These are phyloP conservation scores for Trifolium fragiferum DNA, from an alignment of 306 rosid species.

Conservation along the genomic window DNA sequence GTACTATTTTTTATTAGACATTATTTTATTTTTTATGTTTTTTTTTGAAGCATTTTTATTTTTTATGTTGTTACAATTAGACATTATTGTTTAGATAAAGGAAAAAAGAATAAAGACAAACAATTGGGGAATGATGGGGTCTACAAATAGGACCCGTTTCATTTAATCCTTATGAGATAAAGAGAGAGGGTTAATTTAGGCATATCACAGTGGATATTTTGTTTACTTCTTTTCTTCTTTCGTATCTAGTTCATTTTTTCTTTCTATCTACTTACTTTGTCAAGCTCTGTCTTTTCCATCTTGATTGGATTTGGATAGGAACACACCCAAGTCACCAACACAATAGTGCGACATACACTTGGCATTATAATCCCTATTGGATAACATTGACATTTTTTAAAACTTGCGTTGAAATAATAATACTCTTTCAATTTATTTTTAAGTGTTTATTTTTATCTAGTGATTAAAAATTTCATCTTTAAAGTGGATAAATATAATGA, in stretches of 20 bases:
- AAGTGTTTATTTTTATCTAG: too few relatives aligned
- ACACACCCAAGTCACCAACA: neutral
- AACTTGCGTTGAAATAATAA: too few relatives aligned
- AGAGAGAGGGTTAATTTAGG: neutral
- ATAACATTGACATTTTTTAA: too few relatives aligned
- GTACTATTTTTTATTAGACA: neutral
- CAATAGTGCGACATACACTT: constrained; percentile 13
- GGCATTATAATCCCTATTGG: neutral
- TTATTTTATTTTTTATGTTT: too few relatives aligned
- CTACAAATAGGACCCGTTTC: constrained; percentile 25
- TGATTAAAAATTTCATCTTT: too few relatives aligned
- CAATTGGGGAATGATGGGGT: neutral
- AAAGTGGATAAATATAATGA: too few relatives aligned
- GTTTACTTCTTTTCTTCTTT: constrained; percentile 14
- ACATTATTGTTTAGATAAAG: neutral
- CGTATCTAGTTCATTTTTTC: constrained; percentile 11
- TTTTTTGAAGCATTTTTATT: too few relatives aligned
- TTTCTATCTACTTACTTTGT: constrained; percentile 17
- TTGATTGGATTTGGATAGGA: constrained; percentile 1
- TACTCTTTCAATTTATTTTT: too few relatives aligned
- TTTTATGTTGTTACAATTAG: too few relatives aligned
- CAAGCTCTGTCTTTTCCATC: constrained; percentile 10
- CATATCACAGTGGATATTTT: constrained; percentile 5
- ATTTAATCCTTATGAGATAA: constrained; percentile 21
- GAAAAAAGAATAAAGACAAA: constrained; percentile 31